These are phyloP conservation scores for Strigomonas culicis DNA, from an alignment of 208 protist species.

Conservation along the genomic window DNA sequence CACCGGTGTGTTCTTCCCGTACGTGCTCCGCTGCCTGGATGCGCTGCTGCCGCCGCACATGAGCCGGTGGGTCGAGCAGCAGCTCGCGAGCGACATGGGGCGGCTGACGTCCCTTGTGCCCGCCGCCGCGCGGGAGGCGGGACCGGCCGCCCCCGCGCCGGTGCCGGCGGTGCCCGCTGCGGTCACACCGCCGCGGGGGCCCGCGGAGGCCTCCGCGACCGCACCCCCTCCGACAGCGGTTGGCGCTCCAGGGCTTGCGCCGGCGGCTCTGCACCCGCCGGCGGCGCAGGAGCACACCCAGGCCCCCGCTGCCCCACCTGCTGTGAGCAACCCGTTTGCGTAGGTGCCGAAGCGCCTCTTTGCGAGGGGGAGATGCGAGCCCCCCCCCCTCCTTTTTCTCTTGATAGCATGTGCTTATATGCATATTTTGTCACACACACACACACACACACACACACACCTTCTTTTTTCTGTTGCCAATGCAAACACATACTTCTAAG, in stretches of 20 bases:
- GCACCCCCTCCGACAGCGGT: no score
- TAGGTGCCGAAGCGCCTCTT: no score
- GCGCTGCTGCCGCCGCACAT: constrained; percentile 31
- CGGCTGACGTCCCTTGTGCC: constrained; percentile 20
- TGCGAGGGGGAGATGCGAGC: no score
- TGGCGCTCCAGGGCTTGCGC: neutral
- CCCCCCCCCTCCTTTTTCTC: neutral
- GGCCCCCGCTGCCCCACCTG: neutral
- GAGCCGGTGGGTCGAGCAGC: constrained; percentile 25
- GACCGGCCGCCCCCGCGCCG: neutral
- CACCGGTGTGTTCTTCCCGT: constrained; percentile 52
- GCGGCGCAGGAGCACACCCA: neutral
- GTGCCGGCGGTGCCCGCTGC: neutral
- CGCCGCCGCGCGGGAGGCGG: neutral
- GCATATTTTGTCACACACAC: neutral
- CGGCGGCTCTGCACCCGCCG: neutral
- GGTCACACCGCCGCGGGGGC: neutral
- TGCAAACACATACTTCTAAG: no score
- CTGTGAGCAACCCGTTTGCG: neutral
- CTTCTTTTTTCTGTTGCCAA: no score
- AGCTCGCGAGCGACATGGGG: constrained; percentile 21
- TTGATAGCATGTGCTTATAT: neutral
- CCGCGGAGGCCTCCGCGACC: neutral
- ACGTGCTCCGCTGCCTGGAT: constrained; percentile 44
- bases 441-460: no score